Base-by-base conservation (phyloP, 768 basidiomycete genomes). In the Pleurotus giganteus region DNA sequence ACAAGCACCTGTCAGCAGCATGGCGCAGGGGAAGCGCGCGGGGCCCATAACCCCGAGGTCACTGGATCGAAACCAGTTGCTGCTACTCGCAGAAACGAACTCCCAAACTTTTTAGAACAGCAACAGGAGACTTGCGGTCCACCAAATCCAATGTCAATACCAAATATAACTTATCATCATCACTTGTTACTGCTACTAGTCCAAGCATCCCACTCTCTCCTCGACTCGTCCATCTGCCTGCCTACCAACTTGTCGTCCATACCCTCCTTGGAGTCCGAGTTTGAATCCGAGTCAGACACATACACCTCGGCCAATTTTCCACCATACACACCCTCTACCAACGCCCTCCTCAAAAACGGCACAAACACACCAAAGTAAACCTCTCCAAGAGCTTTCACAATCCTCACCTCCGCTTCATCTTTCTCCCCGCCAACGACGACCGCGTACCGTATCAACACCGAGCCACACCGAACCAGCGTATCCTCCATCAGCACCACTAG, bases 271-370 rank as follows among this genome's bases (percentile, higher is more conserved):
- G 6, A 6, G 13, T 32, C 31, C 13, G 7, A 13, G 6, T 32
- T 7, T 19, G 39, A 41, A 12, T 17, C 39, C 2, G 19, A 15
- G 6, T 13, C 7, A 6, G 7, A 13, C 31, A 17, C 12, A 41
- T 58, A 58, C 43, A 63, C 54, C 15, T 64, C 57, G 32, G 47
- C 58, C 8, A 58, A 60, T 58, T 62, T 62, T 19, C 68, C 53
- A 0, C 84, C 81, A 71, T 88, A 94, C 23, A 93, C 85, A 2
- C 91, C 91, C 62, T 90, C 84, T 19, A 82, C 77, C 43, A 93
- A 64, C 4, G 86, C 92, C 19, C 84, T 74, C 62, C 79, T 71
- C 60, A 89, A 62, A 64, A 88, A 94, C 11, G 88, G 86, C n/a
- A 86, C 79, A 43, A 93, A 71, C 13, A 86, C 74, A 13, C 70